Base-by-base conservation (phyloP, 2,329 filamentous ascomycete species). In the Macrophomina pseudophaseolina region DNA sequence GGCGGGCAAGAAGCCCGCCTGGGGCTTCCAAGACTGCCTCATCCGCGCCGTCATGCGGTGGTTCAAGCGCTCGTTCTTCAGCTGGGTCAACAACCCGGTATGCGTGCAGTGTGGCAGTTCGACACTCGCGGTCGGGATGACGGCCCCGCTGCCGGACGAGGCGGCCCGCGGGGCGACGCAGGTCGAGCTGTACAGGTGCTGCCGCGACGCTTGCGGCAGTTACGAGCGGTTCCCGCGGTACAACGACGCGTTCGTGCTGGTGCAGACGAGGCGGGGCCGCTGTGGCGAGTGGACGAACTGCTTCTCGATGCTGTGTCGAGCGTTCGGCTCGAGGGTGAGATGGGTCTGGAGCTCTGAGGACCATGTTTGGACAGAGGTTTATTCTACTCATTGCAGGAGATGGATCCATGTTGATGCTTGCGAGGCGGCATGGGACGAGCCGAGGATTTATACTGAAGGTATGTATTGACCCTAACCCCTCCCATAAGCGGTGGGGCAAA, bases 261-360 rank as follows among this genome's bases (percentile, higher is more conserved):
- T 99, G 51, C 91, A 97, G 78, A 96, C 93, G 28, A 85, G 92
- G 71, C 87, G 91, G 71, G 95, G 95, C 35, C 90, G 95, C 71
- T 91, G 90, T 68, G 95, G 95, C 68, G 95, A 99, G 81, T 98
- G 95, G 93, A 93, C 92, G 71, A 98, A 97, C 80, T 97, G 94
- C 84, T 99, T 99, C 81, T 94, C 91, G 80, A 98, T 98, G 94
- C 86, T 99, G 59, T 98, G 94, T 83, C 88, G 94, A 67, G 95
- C 95, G 3, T 88, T 98, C 14, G 94, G 94, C 56, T 92, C 91
- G 68, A 88, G 94, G 68, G 93, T 97, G 28, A 88, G 95, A 74
- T 99, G 94, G 95, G 91, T 99, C 9, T 99, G 95, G 95, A 98
- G 97, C 72, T 90, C 91, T 32, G 95, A 98, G 79, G 95, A 98